A percentile compares a stretch with the other conserved stretches of the same genome.
phyloP scores from a whole-genome alignment of 192 early-diverging fungal species.

The Allomyces macrogynus region DNA sequence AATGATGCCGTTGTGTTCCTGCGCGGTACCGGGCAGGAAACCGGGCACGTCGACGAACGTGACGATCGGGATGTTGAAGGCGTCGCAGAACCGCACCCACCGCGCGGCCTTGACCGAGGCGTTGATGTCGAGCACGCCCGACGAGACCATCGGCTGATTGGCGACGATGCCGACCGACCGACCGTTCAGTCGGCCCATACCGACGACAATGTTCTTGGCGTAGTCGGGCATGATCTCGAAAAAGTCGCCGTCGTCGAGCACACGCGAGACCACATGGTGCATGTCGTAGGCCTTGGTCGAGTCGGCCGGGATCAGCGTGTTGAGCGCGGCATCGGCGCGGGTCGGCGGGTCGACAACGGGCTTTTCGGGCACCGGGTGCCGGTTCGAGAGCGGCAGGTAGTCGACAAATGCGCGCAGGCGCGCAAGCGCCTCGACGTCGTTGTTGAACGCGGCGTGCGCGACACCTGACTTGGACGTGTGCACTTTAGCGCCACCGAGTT shows the following conservation, averaged over 20 bases:
- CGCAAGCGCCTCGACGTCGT: constrained; percentile 72
- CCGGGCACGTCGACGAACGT: constrained; percentile 95
- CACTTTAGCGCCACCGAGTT: constrained; percentile 72
- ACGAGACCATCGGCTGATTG: constrained; percentile 89
- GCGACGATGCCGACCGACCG: constrained; percentile 72
- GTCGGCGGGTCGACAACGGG: constrained; percentile 38
- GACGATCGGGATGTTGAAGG: constrained; percentile 82
- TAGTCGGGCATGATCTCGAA: constrained; percentile 84
- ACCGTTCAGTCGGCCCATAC: constrained; percentile 69
- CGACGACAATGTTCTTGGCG: constrained; percentile 82
- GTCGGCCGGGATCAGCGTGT: constrained; percentile 74
- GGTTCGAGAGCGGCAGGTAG: constrained; percentile 72
- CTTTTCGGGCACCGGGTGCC: constrained; percentile 37
- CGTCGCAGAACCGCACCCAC: constrained; percentile 91
- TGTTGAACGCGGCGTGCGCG: constrained; percentile 78
- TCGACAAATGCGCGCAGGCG: constrained; percentile 65
- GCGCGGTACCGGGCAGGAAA: constrained; percentile 79
- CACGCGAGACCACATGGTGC: constrained; percentile 59
- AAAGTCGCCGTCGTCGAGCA: constrained; percentile 65
- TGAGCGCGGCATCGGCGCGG: constrained; percentile 55
- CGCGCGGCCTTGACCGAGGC: constrained; percentile 85
- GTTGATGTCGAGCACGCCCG: constrained; percentile 88
- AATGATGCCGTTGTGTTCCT: constrained; percentile 93
- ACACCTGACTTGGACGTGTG: constrained; percentile 86
- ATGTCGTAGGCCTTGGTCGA: constrained; percentile 89